Evolutionary conservation across 164 flowering plant species (phyloP).

Genomic region (Berberis thunbergii): DNA sequence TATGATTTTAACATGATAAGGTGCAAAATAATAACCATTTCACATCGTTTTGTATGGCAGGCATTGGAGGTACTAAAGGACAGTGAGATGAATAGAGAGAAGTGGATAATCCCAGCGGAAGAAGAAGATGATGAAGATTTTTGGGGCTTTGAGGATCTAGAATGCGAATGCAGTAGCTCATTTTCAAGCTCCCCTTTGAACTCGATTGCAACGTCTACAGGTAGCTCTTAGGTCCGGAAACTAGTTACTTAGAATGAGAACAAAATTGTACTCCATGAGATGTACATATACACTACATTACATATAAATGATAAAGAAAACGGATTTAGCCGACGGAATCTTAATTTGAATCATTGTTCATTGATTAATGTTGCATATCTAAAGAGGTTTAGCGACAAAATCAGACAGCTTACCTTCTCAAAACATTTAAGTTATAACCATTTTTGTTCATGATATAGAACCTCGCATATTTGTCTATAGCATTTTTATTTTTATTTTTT

Average conservation of each 20-base stretch:
- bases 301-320: conserved; percentile 3
- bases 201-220: conserved; percentile 19
- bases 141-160: conserved; percentile 88
- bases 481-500: too few species aligned
- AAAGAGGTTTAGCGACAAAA: too few species aligned
- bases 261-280: not conserved
- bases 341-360: too few species aligned
- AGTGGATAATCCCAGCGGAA: conserved; percentile 76
- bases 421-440: too few species aligned
- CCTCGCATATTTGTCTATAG: too few species aligned
- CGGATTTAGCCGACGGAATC: not conserved
- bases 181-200: conserved; percentile 43
- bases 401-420: too few species aligned
- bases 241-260: conserved; percentile 4
- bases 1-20: too few species aligned
- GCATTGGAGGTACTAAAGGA: conserved; percentile 53
- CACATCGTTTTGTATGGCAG: conserved; percentile 19
- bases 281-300: conserved; percentile 3
- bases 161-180: conserved; percentile 47
- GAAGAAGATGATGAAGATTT: conserved; percentile 63
- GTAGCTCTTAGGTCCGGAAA: conserved; percentile 24
- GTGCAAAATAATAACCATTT: too few species aligned
- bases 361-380: too few species aligned
- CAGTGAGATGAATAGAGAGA: conserved; percentile 37
- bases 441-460: too few species aligned